These are phyloP conservation scores for Trichoderma asperellum DNA, from an alignment of 2,329 filamentous ascomycete genomes.

Conservation along the genomic window DNA sequence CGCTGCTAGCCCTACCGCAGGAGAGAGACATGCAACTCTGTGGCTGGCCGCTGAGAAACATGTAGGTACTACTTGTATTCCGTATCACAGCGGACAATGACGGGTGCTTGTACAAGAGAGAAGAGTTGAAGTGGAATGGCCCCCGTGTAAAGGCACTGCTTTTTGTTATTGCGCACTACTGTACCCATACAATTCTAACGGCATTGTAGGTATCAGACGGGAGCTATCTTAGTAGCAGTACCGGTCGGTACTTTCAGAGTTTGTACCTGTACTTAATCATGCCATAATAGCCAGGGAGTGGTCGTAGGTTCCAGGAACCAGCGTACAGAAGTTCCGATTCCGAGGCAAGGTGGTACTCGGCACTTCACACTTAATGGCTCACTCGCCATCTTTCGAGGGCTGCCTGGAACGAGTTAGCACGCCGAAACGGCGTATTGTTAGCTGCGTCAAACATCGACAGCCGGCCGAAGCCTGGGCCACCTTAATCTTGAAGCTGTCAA, in stretches of 20 bases:
- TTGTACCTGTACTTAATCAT: neutral
- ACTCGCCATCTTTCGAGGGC: neutral
- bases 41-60: neutral
- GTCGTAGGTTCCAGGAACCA: neutral
- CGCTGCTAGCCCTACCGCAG: slow-evolving; percentile 6
- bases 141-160: neutral
- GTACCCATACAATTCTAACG: neutral
- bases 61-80: neutral
- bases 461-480: slow-evolving; percentile 18
- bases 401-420: neutral
- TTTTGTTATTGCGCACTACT: neutral
- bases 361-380: slow-evolving; percentile 19
- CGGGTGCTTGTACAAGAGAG: neutral
- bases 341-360: slow-evolving; percentile 9
- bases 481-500: neutral
- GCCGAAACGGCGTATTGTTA: neutral
- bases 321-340: neutral
- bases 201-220: neutral
- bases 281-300: neutral
- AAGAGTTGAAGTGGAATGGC: neutral
- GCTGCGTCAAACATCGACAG: slow-evolving; percentile 19
- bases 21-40: slow-evolving; percentile 4
- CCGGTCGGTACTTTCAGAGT: neutral
- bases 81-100: neutral
- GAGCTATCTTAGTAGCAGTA: neutral